Conservation (phyloP, 768 basidiomycete species). For the Psilocybe cyanescens region DNA sequence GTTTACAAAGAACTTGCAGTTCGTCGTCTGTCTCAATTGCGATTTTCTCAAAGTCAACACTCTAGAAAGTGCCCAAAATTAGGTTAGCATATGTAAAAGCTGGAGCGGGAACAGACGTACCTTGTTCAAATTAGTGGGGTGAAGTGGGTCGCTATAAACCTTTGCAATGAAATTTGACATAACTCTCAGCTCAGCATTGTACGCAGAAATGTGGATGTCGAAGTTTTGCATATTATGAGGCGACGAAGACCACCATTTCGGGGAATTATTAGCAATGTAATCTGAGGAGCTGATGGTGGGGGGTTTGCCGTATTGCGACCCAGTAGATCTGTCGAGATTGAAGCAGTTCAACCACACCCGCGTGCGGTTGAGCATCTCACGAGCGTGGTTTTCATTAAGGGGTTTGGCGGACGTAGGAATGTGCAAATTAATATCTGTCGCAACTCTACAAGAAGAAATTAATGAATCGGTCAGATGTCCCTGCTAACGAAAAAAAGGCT, state of each 20-base stretch:
- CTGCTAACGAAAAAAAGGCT: constrained; percentile 13
- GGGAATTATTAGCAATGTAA: constrained; percentile 74
- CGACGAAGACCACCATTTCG: constrained; percentile 72
- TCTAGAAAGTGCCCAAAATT: constrained; percentile 34
- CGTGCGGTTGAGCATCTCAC: constrained; percentile 89
- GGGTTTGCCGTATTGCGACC: constrained; percentile 87
- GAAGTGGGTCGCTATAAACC: constrained; percentile 74
- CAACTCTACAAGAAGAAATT: constrained; percentile 56
- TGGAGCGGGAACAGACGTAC: constrained; percentile 33
- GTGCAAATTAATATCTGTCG: constrained; percentile 89
- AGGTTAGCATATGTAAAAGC: not conserved
- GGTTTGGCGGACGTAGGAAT: constrained; percentile 74
- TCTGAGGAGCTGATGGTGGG: constrained; percentile 79
- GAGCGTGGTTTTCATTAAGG: constrained; percentile 77
- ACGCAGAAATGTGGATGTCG: constrained; percentile 80
- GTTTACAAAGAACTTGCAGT: constrained; percentile 54
- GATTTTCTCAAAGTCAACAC: constrained; percentile 63
- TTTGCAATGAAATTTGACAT: constrained; percentile 61
- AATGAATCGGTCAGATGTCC: not conserved
- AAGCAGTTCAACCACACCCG: constrained; percentile 91
- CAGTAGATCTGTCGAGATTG: constrained; percentile 88
- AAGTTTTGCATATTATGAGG: constrained; percentile 71
- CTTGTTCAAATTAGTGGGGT: constrained; percentile 79
- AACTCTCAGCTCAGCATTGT: constrained; percentile 74
- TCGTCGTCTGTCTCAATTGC: constrained; percentile 73